Conservation (phyloP, 2,329 filamentous ascomycete species). For the Achaetomium macrosporum region DNA sequence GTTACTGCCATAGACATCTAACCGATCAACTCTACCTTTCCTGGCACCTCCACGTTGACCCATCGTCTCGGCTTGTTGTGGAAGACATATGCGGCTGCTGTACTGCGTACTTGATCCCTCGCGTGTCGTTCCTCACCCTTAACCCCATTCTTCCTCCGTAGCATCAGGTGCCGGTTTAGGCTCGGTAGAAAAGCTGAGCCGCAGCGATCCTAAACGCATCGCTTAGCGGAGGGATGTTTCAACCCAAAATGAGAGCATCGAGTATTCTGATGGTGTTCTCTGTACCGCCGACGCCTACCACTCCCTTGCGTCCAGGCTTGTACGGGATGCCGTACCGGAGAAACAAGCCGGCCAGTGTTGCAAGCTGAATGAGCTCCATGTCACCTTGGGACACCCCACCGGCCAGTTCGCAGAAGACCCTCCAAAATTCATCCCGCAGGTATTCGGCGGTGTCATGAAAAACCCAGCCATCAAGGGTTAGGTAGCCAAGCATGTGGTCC, state of each 20-base stretch:
- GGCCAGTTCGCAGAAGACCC: neutral
- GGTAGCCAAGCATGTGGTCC: constrained; percentile 21
- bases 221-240: neutral
- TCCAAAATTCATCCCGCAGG: neutral
- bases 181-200: neutral
- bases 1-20: too few species aligned
- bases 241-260: neutral
- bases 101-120: too few species aligned
- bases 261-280: neutral
- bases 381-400: neutral
- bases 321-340: neutral
- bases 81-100: too few species aligned
- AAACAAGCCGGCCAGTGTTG: neutral
- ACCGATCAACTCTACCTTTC: too few species aligned
- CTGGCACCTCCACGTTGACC: too few species aligned
- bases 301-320: neutral
- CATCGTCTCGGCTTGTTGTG: too few species aligned
- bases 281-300: neutral
- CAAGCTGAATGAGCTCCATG: neutral
- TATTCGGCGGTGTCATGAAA: neutral
- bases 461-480: neutral
- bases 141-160: neutral
- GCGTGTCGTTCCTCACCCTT: neutral
- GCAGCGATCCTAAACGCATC: neutral
- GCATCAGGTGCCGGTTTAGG: neutral